Evolutionary conservation across 1,284 basidiomycete species (phyloP).

Genomic region (Naganishia sp.): DNA sequence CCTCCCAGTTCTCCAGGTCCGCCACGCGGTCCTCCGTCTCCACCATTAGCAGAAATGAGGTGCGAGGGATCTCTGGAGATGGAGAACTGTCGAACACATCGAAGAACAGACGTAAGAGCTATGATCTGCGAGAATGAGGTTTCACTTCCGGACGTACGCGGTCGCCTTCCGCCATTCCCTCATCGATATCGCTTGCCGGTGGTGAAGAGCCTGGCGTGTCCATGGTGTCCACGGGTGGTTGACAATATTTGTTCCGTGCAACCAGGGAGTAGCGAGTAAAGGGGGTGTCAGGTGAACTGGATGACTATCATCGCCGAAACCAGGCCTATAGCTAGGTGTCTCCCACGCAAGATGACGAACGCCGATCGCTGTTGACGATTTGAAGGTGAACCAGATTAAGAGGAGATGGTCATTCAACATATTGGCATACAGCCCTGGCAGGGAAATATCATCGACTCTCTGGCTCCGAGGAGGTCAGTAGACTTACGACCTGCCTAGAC

Average conservation of each 20-base stretch:
- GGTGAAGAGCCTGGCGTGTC: slow-evolving; percentile 11
- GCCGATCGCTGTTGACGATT: slow-evolving; percentile 14
- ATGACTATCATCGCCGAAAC: neutral
- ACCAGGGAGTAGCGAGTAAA: neutral
- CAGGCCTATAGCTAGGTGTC: neutral
- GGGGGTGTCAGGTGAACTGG: neutral
- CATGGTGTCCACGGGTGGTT: slow-evolving; percentile 1
- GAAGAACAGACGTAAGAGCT: neutral
- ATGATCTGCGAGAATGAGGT: neutral
- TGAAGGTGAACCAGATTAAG: neutral
- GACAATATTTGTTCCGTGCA: no score
- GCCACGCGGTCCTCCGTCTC: neutral
- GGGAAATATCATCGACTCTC: neutral
- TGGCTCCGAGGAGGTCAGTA: no score
- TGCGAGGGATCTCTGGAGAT: no score
- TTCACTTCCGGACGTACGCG: neutral
- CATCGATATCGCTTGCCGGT: slow-evolving; percentile 1
- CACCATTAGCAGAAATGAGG: no score
- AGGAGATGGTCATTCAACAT: slow-evolving; percentile 24
- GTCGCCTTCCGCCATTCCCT: neutral
- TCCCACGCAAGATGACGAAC: slow-evolving; percentile 9
- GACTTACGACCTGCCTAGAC: no score
- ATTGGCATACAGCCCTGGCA: neutral
- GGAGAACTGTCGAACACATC: neutral
- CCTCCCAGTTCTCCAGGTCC: neutral